These are phyloP conservation scores for Penicillium olsonii DNA, from an alignment of 2,329 filamentous ascomycete genomes.

Conservation along the genomic window DNA sequence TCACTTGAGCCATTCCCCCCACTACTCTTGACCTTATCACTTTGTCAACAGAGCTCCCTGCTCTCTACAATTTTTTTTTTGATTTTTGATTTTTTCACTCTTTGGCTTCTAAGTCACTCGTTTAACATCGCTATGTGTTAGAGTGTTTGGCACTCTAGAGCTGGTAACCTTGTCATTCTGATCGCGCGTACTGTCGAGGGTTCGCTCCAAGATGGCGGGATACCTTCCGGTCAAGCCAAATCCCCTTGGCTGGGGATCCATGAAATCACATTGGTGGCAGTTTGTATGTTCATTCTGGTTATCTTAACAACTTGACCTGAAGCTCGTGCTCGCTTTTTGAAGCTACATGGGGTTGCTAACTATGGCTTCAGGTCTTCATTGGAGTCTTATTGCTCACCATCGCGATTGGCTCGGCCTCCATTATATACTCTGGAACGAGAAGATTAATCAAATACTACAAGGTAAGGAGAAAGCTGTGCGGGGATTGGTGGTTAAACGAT, in stretches of 20 bases:
- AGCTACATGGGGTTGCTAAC: slow-evolving; percentile 15
- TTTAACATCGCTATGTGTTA: slow-evolving; percentile 6
- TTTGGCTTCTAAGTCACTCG: slow-evolving; percentile 2
- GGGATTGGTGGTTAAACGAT: neutral
- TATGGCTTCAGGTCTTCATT: slow-evolving; percentile 33
- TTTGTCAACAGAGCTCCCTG: slow-evolving; percentile 2
- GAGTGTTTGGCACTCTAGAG: neutral
- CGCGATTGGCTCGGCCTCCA: slow-evolving; percentile 29
- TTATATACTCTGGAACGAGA: slow-evolving; percentile 28
- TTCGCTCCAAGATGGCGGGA: slow-evolving; percentile 18
- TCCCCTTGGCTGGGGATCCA: slow-evolving; percentile 36
- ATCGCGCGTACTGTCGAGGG: neutral
- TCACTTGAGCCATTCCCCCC: slow-evolving; percentile 3
- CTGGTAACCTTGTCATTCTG: neutral
- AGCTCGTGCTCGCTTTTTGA: neutral
- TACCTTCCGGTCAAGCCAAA: slow-evolving; percentile 22
- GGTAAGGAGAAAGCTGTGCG: slow-evolving; percentile 18
- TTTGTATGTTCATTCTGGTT: slow-evolving; percentile 33
- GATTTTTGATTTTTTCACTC: no score
- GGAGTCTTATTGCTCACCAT: slow-evolving; percentile 35
- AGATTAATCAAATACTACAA: slow-evolving; percentile 29
- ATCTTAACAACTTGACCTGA: slow-evolving; percentile 7
- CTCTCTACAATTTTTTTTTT: neutral
- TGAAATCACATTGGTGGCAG: slow-evolving; percentile 47
- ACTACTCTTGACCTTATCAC: slow-evolving; percentile 6